Evolutionary conservation across 352 stramenopile species (phyloP), one percentile per base, ranked within the genome.

Genomic region (Pythium aquatile): DNA sequence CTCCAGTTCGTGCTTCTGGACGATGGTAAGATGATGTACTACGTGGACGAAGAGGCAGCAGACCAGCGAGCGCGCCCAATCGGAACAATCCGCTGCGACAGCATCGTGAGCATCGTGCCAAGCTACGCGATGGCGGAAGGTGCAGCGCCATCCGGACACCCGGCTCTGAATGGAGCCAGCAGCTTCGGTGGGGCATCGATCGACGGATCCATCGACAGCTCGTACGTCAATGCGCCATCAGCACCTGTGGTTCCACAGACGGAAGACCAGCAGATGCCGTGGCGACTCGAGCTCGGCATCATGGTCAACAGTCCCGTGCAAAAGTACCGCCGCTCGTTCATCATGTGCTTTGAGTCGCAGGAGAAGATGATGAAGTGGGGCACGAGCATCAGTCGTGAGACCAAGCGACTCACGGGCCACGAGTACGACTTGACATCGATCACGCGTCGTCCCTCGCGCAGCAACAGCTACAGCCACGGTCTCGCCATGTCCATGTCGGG

Each of bases 351-450:
- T 57, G 58, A 73, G 30, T 80, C 74, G 0, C 81, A 91, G 48
- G 83, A 96, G 39, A 77, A 88, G 40, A 90, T 94, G 83, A 93
- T 96, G 82, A 93, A 94, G 58, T 96, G 87, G 87, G 85, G 83
- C 14, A 81, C 87, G 35, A 78, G 72, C 30, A 83, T 96, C 20
- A 82, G 83, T 17, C 84, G 87, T 16, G 85, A 94, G 53, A 83
- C 82, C 3, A 92, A 91, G 61, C 80, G 87, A 0, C 71, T 91
- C n/a, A 91, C 83, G 8, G 82, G 83, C 1, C 82, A 92, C 20
- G 85, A 96, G 60, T 91, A 91, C 55, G 85, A 96, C 56, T 66
- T 94, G 16, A 87, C 85, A 4, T 90, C 81, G 24, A 85, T 91
- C 51, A 81, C 81, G 49, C 61, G 79, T 46, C 77, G 82, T 26